Percentiles rank a stretch among this genome's conserved stretches.
These are phyloP conservation scores for Colletotrichum tabaci DNA, from an alignment of 2,329 filamentous ascomycete species.

Conservation along the genomic window DNA sequence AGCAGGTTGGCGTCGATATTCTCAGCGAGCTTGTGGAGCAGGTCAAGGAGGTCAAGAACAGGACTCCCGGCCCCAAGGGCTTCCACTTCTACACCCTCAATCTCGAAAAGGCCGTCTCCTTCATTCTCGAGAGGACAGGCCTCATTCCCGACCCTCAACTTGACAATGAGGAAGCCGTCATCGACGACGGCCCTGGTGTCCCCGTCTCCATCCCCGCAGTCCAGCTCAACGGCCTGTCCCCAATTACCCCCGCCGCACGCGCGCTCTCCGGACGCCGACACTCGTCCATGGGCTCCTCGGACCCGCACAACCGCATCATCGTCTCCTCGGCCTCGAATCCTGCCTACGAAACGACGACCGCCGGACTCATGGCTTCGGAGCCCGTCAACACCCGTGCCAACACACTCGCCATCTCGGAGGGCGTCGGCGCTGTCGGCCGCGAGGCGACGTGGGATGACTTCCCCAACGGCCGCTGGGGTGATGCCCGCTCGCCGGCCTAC, in stretches of 20 bases:
- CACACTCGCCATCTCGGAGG: constrained; percentile 93
- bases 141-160: constrained; percentile 79
- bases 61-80: constrained; percentile 75
- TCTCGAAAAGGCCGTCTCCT: constrained; percentile 94
- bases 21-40: constrained; percentile 86
- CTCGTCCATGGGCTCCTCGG: constrained; percentile 87
- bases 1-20: constrained; percentile 85
- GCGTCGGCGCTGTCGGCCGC: constrained; percentile 87
- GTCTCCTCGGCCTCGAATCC: constrained; percentile 76
- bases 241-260: constrained; percentile 50
- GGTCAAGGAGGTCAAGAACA: constrained; percentile 76
- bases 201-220: constrained; percentile 61
- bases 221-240: constrained; percentile 64
- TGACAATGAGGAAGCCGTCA: constrained; percentile 67
- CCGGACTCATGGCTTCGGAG: constrained; percentile 77
- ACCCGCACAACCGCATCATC: constrained; percentile 90
- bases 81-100: constrained; percentile 99
- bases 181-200: constrained; percentile 59
- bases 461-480: constrained; percentile 95
- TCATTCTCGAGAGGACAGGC: constrained; percentile 88
- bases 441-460: constrained; percentile 99
- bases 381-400: constrained; percentile 84
- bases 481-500: constrained; percentile 92
- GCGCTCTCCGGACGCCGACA: constrained; percentile 70
- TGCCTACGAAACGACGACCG: constrained; percentile 81